Conservation (phyloP, 2,329 filamentous ascomycete species). For the Diplodia scrobiculata region DNA sequence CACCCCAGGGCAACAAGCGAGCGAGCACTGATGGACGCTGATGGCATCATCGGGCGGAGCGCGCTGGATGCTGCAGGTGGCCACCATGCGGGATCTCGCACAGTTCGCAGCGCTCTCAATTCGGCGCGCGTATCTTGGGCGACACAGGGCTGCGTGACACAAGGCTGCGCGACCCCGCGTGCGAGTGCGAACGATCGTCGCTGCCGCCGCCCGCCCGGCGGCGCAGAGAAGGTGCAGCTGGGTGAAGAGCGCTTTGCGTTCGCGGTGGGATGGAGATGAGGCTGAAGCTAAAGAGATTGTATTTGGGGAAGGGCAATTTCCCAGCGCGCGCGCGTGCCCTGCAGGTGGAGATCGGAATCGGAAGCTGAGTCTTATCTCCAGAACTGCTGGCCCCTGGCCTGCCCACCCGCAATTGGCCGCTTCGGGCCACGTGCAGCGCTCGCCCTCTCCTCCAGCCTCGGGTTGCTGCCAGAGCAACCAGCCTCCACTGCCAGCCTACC, state of each 20-base stretch:
- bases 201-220: conserved; percentile 1
- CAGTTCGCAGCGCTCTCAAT: conserved; percentile 19
- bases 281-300: conserved; percentile 23
- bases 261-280: conserved; percentile 15
- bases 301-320: conserved; percentile 21
- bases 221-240: neutral
- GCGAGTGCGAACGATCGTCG: conserved; percentile 1
- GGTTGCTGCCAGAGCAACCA: neutral
- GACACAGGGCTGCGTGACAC: conserved; percentile 1
- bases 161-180: neutral
- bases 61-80: neutral
- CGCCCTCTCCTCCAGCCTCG: neutral
- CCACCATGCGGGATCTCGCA: conserved; percentile 6
- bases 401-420: neutral
- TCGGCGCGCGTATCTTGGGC: conserved; percentile 21
- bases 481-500: neutral
- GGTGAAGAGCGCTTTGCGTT: neutral
- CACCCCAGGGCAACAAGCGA: conserved; percentile 14
- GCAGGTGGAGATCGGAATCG: conserved; percentile 10
- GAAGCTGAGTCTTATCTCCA: conserved; percentile 4
- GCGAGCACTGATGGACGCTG: conserved; percentile 5
- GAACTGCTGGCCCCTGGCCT: neutral
- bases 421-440: neutral
- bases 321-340: neutral
- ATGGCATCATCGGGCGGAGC: conserved; percentile 4